Conservation (phyloP, 352 stramenopile genomes). For the Phytopythium sindhum region DNA sequence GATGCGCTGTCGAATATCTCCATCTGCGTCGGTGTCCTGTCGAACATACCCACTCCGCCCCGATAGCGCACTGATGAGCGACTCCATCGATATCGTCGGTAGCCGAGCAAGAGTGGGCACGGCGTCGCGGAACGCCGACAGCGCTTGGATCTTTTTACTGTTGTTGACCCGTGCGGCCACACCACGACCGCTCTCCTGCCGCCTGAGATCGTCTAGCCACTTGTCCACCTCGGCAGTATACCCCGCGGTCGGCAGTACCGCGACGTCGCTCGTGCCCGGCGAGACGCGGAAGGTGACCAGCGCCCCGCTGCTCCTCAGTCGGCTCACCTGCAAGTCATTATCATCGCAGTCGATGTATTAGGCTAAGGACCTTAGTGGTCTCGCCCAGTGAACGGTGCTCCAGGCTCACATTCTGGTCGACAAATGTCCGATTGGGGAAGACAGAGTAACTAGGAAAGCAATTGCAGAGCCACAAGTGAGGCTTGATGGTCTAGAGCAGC, state of each 20-base stretch:
- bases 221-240: slow-evolving; percentile 38
- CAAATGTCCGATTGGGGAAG: slow-evolving; percentile 54
- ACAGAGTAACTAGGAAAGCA: slow-evolving; percentile 41
- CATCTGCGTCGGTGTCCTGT: background rate
- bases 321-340: slow-evolving; percentile 30
- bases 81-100: slow-evolving; percentile 27
- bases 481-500: background rate
- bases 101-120: slow-evolving; percentile 28
- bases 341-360: background rate
- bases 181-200: slow-evolving; percentile 18
- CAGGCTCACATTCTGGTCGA: slow-evolving; percentile 50
- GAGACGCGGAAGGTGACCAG: slow-evolving; percentile 52
- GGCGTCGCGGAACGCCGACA: slow-evolving; percentile 28
- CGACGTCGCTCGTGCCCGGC: slow-evolving; percentile 35
- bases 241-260: slow-evolving; percentile 25
- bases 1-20: background rate
- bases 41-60: background rate
- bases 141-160: slow-evolving; percentile 31
- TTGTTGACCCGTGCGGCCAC: slow-evolving; percentile 9
- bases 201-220: slow-evolving; percentile 25
- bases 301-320: slow-evolving; percentile 29
- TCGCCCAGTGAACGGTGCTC: background rate
- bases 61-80: slow-evolving; percentile 9
- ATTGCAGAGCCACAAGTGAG: background rate
- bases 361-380: too few species aligned